These are phyloP conservation scores for Endoconidiophora polonica DNA, from an alignment of 2,329 filamentous ascomycete genomes.

Conservation along the genomic window DNA sequence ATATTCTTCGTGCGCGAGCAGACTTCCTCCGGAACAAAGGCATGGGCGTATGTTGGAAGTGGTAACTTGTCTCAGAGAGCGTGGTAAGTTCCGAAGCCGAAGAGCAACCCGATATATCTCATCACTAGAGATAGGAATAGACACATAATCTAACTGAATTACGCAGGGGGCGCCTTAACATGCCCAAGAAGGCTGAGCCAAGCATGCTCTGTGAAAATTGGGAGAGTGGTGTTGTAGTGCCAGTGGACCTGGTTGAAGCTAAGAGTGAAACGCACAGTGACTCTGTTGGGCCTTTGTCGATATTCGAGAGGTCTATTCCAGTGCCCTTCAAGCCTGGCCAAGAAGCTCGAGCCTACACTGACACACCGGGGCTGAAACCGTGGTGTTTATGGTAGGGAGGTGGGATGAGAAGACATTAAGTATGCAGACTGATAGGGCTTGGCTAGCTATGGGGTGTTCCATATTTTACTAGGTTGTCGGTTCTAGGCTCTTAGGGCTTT, in stretches of 20 bases:
- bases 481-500: too few species aligned
- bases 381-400: conserved; percentile 5
- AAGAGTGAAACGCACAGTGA: not conserved
- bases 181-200: conserved; percentile 49
- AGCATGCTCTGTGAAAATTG: conserved; percentile 82
- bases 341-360: not conserved
- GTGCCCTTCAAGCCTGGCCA: conserved; percentile 6
- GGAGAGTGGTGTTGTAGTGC: conserved; percentile 81
- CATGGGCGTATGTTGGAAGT: conserved; percentile 78
- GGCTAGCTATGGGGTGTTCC: too few species aligned
- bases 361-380: conserved; percentile 1
- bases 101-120: not conserved
- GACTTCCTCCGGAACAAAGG: conserved; percentile 19
- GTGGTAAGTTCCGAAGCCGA: conserved; percentile 44
- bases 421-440: too few species aligned
- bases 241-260: conserved; percentile 23
- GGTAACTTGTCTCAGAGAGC: conserved; percentile 87
- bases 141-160: not conserved
- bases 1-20: conserved; percentile 35
- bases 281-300: conserved; percentile 5
- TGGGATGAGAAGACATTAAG: not conserved
- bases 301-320: conserved; percentile 5
- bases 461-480: too few species aligned
- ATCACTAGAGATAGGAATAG: too few species aligned
- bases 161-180: conserved; percentile 57